Percentiles rank a stretch among this genome's conserved stretches.
phyloP scores from a whole-genome alignment of 1,284 basidiomycete species.

The Blastosporella zonata region DNA sequence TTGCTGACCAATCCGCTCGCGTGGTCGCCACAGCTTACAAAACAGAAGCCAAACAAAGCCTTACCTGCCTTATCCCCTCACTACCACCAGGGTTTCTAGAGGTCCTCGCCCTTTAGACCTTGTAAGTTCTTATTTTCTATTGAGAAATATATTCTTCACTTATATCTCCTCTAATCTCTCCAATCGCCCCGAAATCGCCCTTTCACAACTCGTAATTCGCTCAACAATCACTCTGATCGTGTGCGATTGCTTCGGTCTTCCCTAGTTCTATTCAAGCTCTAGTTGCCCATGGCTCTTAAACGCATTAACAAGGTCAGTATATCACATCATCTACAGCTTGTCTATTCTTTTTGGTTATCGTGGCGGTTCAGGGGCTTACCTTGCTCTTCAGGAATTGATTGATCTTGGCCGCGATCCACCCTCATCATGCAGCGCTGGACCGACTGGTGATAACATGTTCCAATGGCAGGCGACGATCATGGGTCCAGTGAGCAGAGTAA shows the following conservation, averaged over 20 bases:
- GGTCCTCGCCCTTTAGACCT: constrained; percentile 19
- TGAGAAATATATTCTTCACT: constrained; percentile 7
- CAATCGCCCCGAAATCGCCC: constrained; percentile 22
- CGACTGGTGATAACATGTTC: constrained; percentile 95
- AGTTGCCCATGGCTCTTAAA: constrained; percentile 82
- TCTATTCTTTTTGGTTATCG: constrained; percentile 3
- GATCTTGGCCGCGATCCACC: constrained; percentile 98
- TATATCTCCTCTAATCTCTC: constrained; percentile 7
- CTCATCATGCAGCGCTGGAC: constrained; percentile 95
- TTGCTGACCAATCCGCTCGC: constrained; percentile 34
- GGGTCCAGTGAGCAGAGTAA: constrained; percentile 75
- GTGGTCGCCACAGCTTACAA: constrained; percentile 38
- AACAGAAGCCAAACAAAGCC: constrained; percentile 42
- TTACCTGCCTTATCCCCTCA: constrained; percentile 43
- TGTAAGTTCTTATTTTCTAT: constrained; percentile 19
- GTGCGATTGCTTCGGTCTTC: constrained; percentile 21
- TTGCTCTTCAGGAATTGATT: constrained; percentile 79
- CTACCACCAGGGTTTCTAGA: constrained; percentile 44
- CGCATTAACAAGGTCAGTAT: constrained; percentile 96
- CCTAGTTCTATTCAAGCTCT: constrained; percentile 19
- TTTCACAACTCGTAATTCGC: constrained; percentile 12
- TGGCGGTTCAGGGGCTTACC: constrained; percentile 23
- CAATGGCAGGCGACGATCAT: constrained; percentile 98
- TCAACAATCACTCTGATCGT: constrained; percentile 22
- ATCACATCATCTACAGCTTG: constrained; percentile 6